These are phyloP conservation scores for Penicillium simplicissimum DNA, from an alignment of 495 filamentous ascomycete species.

Conservation along the genomic window DNA sequence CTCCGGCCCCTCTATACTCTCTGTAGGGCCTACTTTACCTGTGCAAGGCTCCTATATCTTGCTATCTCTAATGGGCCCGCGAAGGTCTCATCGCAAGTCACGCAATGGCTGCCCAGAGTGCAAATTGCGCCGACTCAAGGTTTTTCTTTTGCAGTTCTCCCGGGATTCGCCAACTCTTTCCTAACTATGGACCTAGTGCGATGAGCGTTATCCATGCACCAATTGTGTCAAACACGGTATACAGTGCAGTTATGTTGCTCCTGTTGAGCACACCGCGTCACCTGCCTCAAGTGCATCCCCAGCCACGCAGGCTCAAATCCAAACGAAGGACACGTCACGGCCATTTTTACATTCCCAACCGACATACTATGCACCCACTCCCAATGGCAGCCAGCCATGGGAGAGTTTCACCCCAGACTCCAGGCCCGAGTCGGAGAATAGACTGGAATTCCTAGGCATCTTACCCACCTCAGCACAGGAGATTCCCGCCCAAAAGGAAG, in stretches of 20 bases:
- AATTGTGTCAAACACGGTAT: slow-evolving; percentile 30
- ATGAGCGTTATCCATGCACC: slow-evolving; percentile 29
- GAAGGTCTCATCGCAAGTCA: slow-evolving; percentile 30
- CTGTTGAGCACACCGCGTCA: neutral
- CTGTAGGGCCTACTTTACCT: neutral
- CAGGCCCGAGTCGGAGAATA: slow-evolving; percentile 8
- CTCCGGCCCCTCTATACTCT: neutral
- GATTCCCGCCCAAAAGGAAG: slow-evolving; percentile 9
- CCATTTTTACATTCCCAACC: neutral
- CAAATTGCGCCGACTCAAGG: slow-evolving; percentile 27
- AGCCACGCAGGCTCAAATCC: slow-evolving; percentile 6
- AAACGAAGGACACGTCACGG: neutral
- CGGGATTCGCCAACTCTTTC: neutral
- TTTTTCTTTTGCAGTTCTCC: slow-evolving; percentile 4
- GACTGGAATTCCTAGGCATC: slow-evolving; percentile 16
- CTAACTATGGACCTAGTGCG: slow-evolving; percentile 24
- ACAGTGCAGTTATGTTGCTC: slow-evolving; percentile 21
- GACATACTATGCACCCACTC: slow-evolving; percentile 9
- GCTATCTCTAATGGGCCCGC: slow-evolving; percentile 22
- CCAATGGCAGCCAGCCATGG: neutral
- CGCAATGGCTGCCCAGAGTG: slow-evolving; percentile 33
- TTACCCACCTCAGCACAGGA: slow-evolving; percentile 11
- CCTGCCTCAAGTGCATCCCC: slow-evolving; percentile 13
- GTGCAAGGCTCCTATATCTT: neutral
- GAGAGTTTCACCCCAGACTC: neutral